Conservation (phyloP, 352 stramenopile genomes). For the Phytophthora tubulina region DNA sequence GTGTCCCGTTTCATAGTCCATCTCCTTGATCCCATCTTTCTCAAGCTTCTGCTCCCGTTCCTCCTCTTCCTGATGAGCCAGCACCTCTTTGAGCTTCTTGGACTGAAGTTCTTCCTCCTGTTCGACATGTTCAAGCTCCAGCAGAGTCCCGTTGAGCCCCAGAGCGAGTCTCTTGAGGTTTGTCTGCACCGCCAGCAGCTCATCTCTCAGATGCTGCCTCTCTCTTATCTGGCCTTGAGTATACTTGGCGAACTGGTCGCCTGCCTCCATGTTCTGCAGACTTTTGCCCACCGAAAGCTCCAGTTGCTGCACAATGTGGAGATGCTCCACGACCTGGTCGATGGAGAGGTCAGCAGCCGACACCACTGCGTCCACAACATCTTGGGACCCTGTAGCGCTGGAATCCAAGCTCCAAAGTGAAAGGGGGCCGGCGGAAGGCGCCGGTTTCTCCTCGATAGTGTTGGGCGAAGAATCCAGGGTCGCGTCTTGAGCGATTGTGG, state of each 20-base stretch:
- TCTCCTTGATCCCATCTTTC: conserved; percentile 78
- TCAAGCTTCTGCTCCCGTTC: conserved; percentile 83
- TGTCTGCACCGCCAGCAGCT: conserved; percentile 57
- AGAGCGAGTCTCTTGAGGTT: conserved; percentile 78
- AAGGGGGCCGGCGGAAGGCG: conserved; percentile 2
- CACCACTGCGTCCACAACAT: conserved; percentile 21
- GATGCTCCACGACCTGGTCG: conserved; percentile 79
- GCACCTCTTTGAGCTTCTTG: conserved; percentile 81
- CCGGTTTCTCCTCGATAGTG: conserved; percentile 13
- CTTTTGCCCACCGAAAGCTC: conserved; percentile 76
- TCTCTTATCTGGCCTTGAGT: conserved; percentile 39
- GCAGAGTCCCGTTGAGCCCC: conserved; percentile 78
- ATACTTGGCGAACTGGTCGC: conserved; percentile 39
- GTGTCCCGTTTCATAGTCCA: conserved; percentile 88
- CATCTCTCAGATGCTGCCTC: conserved; percentile 42
- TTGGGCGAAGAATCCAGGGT: background rate
- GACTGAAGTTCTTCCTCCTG: conserved; percentile 82
- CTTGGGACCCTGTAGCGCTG: conserved; percentile 28
- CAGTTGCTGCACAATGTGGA: conserved; percentile 78
- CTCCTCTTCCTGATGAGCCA: conserved; percentile 82
- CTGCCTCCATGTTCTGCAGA: conserved; percentile 55
- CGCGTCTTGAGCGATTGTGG: background rate
- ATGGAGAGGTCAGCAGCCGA: conserved; percentile 70
- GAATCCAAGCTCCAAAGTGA: conserved; percentile 26
- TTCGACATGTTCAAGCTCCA: conserved; percentile 85